Conservation (phyloP, 352 stramenopile species). For the Hyaloperonospora brassicae region DNA sequence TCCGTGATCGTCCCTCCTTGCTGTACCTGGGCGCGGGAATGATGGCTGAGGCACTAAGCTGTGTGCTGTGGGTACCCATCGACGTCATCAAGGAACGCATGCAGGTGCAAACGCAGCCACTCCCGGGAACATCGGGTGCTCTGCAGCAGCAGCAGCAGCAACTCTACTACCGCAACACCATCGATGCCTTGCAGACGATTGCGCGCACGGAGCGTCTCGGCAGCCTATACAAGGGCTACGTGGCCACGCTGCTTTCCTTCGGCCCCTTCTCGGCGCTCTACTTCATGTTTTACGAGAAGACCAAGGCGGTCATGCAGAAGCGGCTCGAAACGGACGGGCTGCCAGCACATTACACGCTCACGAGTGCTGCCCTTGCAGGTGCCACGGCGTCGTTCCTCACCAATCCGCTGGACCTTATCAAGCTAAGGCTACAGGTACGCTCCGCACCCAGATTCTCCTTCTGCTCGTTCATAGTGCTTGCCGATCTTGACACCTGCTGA, state of each 20-base stretch:
- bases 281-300: conserved; percentile 96
- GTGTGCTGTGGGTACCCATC: conserved; percentile 97
- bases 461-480: conserved; percentile 41
- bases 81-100: conserved; percentile 98
- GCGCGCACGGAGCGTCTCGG: conserved; percentile 79
- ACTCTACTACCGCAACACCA: conserved; percentile 88
- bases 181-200: conserved; percentile 89
- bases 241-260: conserved; percentile 93
- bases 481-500: neutral
- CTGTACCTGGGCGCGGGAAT: conserved; percentile 68
- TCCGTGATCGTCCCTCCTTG: conserved; percentile 45
- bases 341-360: conserved; percentile 51
- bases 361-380: conserved; percentile 75
- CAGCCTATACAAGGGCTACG: conserved; percentile 94
- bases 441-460: neutral
- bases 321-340: conserved; percentile 40
- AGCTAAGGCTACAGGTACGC: conserved; percentile 91
- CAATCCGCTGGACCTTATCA: conserved; percentile 94
- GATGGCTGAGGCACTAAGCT: conserved; percentile 77
- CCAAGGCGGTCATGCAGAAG: conserved; percentile 45
- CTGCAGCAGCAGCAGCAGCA: conserved; percentile 3
- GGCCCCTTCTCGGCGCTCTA: conserved; percentile 96
- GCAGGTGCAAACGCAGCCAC: conserved; percentile 86
- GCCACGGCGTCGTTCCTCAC: conserved; percentile 92
- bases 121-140: neutral